Conservation (phyloP, 768 basidiomycete genomes). For the Hortiboletus flavorubellus region DNA sequence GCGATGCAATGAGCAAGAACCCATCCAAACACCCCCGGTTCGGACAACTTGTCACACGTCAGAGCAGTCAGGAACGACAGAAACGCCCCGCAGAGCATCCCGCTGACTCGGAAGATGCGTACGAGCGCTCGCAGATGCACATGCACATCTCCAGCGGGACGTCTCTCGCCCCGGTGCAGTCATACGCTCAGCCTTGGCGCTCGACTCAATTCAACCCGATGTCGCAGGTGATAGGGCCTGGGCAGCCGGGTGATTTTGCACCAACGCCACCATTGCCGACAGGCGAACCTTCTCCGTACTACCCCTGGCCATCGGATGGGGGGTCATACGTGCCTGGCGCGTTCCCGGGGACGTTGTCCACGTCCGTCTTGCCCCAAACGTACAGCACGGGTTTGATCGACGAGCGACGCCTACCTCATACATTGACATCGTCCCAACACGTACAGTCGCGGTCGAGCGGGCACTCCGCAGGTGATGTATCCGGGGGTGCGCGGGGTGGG, state of each 20-base stretch:
- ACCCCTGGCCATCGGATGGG: conserved; percentile 44
- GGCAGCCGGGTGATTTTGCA: conserved; percentile 12
- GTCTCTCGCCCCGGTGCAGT: conserved; percentile 9
- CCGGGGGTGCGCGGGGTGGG: conserved; percentile 11
- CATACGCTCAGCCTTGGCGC: conserved; percentile 30
- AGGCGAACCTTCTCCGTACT: conserved; percentile 31
- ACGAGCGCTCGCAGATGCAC: conserved; percentile 23
- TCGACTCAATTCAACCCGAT: conserved; percentile 21
- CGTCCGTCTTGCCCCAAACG: conserved; percentile 69
- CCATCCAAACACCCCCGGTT: neutral
- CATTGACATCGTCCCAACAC: conserved; percentile 16
- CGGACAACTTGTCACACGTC: conserved; percentile 12
- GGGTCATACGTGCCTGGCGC: conserved; percentile 29
- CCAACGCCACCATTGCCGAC: conserved; percentile 6
- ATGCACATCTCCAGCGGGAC: conserved; percentile 1
- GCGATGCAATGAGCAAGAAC: conserved; percentile 36
- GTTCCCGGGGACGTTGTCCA: conserved; percentile 52
- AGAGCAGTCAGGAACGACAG: conserved; percentile 34
- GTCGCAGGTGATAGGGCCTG: conserved; percentile 4
- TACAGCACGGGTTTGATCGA: conserved; percentile 72
- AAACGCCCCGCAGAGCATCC: conserved; percentile 62
- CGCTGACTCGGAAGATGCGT: conserved; percentile 36
- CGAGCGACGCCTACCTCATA: conserved; percentile 35
- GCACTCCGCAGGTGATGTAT: conserved; percentile 10
- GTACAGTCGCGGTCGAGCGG: conserved; percentile 15